These are phyloP conservation scores for Penicillium malachiteum DNA, from an alignment of 495 filamentous ascomycete species.

Conservation along the genomic window DNA sequence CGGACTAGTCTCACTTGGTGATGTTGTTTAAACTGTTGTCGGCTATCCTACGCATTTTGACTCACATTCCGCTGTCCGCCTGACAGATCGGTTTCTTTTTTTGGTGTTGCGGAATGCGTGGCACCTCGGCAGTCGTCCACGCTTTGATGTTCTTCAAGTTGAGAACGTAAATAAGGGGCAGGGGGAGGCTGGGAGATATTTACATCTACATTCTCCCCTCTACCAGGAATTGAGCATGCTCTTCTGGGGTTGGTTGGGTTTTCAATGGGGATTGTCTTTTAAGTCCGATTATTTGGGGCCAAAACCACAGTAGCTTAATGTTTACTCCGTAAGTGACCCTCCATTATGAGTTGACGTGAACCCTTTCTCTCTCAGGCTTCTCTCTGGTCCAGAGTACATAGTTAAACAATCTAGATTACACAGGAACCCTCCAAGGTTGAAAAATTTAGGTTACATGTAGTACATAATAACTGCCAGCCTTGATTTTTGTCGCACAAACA, in stretches of 20 bases:
- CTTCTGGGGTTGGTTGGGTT: conserved; percentile 1
- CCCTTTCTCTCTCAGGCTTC: background rate
- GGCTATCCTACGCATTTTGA: background rate
- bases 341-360: background rate
- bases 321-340: background rate
- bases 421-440: no score
- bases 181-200: conserved; percentile 3
- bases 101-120: background rate
- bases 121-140: background rate
- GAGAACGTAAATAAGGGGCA: background rate
- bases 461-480: no score
- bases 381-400: background rate
- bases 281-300: background rate
- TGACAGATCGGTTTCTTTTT: background rate
- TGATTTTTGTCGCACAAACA: background rate
- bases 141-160: no score
- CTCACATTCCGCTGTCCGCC: conserved; percentile 1
- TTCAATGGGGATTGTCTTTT: background rate
- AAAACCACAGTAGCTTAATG: background rate
- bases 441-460: no score
- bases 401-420: background rate
- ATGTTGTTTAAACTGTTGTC: background rate
- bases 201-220: background rate
- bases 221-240: conserved; percentile 3
- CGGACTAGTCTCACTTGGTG: background rate